phyloP scores from a whole-genome alignment of 2,329 filamentous ascomycete genomes.

The Coniochaeta prunicola region DNA sequence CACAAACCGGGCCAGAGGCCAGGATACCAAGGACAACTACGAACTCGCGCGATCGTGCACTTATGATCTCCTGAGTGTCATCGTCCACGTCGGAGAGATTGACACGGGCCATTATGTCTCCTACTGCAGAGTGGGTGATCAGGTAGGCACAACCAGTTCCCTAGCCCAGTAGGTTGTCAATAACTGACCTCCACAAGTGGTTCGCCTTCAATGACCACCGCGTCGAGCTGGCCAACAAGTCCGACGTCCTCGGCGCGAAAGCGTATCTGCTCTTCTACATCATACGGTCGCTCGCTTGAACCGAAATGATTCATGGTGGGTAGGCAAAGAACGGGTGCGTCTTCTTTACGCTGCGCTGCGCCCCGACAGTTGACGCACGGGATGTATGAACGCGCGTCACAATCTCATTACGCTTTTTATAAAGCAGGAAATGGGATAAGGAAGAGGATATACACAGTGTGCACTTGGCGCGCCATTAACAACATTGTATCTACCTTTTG shows the following conservation, averaged over 20 bases:
- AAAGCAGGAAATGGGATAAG: not conserved
- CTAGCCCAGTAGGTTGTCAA: not conserved
- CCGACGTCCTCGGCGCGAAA: slow-evolving; percentile 77
- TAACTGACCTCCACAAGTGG: slow-evolving; percentile 51
- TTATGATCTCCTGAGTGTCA: slow-evolving; percentile 83
- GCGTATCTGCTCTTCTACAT: slow-evolving; percentile 91
- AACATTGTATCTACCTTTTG: not conserved
- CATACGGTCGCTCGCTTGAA: slow-evolving; percentile 50
- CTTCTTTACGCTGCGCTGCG: not conserved
- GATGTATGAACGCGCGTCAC: not conserved
- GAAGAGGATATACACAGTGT: not conserved
- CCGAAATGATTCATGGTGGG: not conserved
- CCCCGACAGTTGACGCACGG: not conserved
- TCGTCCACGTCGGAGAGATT: slow-evolving; percentile 89
- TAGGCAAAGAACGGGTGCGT: not conserved
- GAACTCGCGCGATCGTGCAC: slow-evolving; percentile 60
- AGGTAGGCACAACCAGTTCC: slow-evolving; percentile 34
- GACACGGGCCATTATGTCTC: slow-evolving; percentile 89
- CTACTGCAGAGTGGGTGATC: slow-evolving; percentile 76
- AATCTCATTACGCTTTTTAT: too few relatives aligned
- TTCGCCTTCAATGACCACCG: slow-evolving; percentile 95
- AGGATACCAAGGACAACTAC: slow-evolving; percentile 40
- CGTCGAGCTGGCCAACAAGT: slow-evolving; percentile 75
- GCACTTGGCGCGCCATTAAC: not conserved
- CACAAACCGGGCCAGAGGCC: slow-evolving; percentile 57